phyloP scores from a whole-genome alignment of 2,329 filamentous ascomycete genomes.

The Ampelomyces quisqualis region DNA sequence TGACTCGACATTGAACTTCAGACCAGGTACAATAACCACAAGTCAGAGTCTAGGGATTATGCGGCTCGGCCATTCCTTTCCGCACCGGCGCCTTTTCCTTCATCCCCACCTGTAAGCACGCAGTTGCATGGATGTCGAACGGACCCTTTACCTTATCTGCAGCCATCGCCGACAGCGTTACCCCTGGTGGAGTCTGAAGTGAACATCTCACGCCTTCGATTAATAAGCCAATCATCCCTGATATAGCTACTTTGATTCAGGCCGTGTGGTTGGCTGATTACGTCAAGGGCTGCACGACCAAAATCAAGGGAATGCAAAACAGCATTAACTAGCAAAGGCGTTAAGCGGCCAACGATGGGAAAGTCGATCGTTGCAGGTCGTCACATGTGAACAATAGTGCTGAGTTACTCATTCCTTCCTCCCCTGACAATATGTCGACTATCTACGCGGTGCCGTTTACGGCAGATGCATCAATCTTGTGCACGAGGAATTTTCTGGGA shows the following conservation, averaged over 20 bases:
- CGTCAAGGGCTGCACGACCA: too few species aligned
- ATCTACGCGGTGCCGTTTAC: constrained; percentile 1
- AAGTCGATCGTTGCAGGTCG: background rate
- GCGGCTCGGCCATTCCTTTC: background rate
- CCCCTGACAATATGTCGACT: background rate
- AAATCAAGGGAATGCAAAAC: too few species aligned
- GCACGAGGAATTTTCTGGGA: constrained; percentile 6
- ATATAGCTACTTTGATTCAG: too few species aligned
- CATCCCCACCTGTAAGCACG: too few species aligned
- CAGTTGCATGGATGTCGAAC: background rate
- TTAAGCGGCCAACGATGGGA: background rate
- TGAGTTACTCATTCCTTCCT: background rate
- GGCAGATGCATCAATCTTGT: constrained; percentile 8
- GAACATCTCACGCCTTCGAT: too few species aligned
- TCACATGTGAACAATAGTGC: background rate
- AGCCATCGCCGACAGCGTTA: background rate
- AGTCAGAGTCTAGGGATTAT: background rate
- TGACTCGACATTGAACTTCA: too few species aligned
- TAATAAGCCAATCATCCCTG: too few species aligned
- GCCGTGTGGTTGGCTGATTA: too few species aligned
- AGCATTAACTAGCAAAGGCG: too few species aligned
- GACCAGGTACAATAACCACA: background rate
- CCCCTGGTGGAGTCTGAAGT: background rate
- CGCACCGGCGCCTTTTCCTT: background rate
- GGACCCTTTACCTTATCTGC: background rate